Conservation (phyloP, 2,329 filamentous ascomycete genomes). For the Fusarium sp. region DNA sequence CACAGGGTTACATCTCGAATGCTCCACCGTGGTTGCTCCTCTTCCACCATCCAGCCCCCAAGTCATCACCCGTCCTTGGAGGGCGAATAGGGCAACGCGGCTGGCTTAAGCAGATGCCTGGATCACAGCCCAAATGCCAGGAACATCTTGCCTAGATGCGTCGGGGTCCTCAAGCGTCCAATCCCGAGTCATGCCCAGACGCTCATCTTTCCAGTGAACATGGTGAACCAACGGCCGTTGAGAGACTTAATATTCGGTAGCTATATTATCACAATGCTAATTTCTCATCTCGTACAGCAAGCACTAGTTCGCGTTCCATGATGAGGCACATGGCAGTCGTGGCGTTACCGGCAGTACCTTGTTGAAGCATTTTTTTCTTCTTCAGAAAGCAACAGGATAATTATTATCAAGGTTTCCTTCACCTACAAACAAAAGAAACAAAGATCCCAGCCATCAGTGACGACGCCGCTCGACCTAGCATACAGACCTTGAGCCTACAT, state of each 20-base stretch:
- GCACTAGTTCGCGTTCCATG: slow-evolving; percentile 11
- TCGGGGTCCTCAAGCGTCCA: slow-evolving; percentile 34
- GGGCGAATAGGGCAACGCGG: slow-evolving; percentile 4
- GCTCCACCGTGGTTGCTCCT: slow-evolving; percentile 32
- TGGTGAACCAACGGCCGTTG: slow-evolving; percentile 41
- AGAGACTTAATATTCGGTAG: slow-evolving; percentile 27
- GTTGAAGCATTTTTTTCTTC: background rate
- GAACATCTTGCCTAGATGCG: slow-evolving; percentile 39
- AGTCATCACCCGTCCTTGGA: slow-evolving; percentile 29
- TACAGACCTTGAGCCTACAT: slow-evolving; percentile 9
- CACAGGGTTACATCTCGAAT: slow-evolving; percentile 36
- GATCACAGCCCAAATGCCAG: slow-evolving; percentile 33
- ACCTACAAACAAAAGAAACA: slow-evolving; percentile 25
- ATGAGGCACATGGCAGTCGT: background rate
- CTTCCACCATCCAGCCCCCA: slow-evolving; percentile 28
- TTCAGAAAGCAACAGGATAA: background rate
- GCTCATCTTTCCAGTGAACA: slow-evolving; percentile 41
- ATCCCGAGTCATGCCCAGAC: slow-evolving; percentile 42
- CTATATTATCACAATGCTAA: slow-evolving; percentile 39
- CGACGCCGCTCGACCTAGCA: slow-evolving; percentile 15
- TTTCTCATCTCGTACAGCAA: slow-evolving; percentile 23
- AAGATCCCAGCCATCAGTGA: slow-evolving; percentile 26
- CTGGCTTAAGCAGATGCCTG: slow-evolving; percentile 16
- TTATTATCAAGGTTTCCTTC: background rate
- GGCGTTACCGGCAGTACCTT: background rate